phyloP scores from a whole-genome alignment of 441 rosid species.

The Erysimum cheiri region DNA sequence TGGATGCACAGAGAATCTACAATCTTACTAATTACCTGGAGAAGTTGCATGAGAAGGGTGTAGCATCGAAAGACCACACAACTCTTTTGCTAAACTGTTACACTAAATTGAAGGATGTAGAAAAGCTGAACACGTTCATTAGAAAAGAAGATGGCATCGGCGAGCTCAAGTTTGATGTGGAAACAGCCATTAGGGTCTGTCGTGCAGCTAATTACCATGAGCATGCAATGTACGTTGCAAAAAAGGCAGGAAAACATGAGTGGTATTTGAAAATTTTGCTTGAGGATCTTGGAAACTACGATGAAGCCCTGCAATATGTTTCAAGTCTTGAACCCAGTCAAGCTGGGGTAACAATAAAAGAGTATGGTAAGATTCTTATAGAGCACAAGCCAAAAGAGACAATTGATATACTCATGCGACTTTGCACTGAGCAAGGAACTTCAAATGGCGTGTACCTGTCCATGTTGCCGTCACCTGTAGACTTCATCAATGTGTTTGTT shows the following conservation, averaged over 20 bases:
- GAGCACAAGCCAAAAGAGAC: conserved; percentile 92
- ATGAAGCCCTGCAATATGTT: conserved; percentile 89
- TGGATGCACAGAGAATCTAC: conserved; percentile 97
- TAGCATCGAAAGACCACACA: conserved; percentile 98
- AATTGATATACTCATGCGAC: conserved; percentile 85
- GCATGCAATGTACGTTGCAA: conserved; percentile 99
- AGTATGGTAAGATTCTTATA: conserved; percentile 94
- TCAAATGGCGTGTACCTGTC: conserved; percentile 70
- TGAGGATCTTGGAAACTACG: conserved; percentile 93
- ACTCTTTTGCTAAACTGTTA: conserved; percentile 96
- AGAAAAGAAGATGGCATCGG: conserved; percentile 91
- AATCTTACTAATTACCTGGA: conserved; percentile 97
- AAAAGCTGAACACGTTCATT: conserved; percentile 84
- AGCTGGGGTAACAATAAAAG: conserved; percentile 93
- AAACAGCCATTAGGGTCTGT: conserved; percentile 97
- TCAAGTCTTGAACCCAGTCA: conserved; percentile 96
- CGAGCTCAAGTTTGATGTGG: conserved; percentile 95
- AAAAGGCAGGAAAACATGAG: conserved; percentile 98
- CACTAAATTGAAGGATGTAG: conserved; percentile 96
- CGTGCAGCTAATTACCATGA: conserved; percentile 98
- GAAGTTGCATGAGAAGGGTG: conserved; percentile 93
- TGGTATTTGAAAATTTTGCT: conserved; percentile 94
- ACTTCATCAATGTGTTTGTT: conserved; percentile 89
- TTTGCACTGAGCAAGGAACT: conserved; percentile 81
- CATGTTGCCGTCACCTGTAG: conserved; percentile 97